Base-by-base conservation (phyloP, 2,329 filamentous ascomycete genomes). In the Cladosporium velox region DNA sequence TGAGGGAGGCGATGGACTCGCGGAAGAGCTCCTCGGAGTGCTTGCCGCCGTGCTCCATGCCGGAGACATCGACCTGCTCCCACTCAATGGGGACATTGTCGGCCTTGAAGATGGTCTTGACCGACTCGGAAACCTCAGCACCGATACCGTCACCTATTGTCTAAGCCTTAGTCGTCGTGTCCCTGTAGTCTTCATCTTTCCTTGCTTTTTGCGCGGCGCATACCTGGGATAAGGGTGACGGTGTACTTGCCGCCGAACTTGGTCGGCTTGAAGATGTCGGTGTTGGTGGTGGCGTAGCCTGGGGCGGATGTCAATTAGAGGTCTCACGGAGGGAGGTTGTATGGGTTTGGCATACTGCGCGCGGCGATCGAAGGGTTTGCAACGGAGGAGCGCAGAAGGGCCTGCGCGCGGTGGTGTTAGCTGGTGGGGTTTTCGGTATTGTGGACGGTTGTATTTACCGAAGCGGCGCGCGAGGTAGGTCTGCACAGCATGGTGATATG, bases 161-260 rank as follows among this genome's bases (percentile, higher is more conserved):
- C 44, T 38, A 41, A 47, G 57, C 21, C 44, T 65, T 62, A 63
- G 65, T 32, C 34, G 55, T 44, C 34, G 55, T 44, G 35, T 54
- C 49, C 55, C 34, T 65, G 24, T 30, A 28, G 47, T 35, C 59
- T n/a, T 44, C 59, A 6, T 41, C 38, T 49, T 62, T 41, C 47
- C 64, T 41, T 47, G 26, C 26, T 59, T 66, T 41, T 58, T 67
- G 63, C 60, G 64, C 64, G 63, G 65, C 66, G 73, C 80, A 74
- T 85, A 88, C 94, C 95, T 81, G 95, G 95, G 80, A 99, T 98
- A 77, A 99, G 87, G 71, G 94, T 97, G 75, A 97, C 94, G 44
- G 95, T 99, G 87, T 98, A 99, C 86, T 98, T 99, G 84, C 94
- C 92, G 80, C 95, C 95, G 81, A 93, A 98, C 87, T 98, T 95